These are phyloP conservation scores for Peronospora farinosa DNA, from an alignment of 352 stramenopile species.

Conservation along the genomic window DNA sequence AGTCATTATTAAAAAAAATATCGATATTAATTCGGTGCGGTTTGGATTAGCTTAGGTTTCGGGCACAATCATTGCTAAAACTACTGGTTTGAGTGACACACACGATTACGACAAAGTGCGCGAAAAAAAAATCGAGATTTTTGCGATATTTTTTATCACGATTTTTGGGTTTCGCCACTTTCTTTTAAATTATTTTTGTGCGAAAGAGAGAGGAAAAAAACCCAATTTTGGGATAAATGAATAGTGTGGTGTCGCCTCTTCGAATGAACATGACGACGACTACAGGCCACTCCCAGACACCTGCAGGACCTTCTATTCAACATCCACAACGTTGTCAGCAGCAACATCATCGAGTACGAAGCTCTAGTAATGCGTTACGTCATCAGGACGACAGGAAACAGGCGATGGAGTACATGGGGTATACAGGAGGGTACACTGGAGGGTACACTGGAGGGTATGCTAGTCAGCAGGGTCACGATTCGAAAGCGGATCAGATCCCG, in stretches of 20 bases:
- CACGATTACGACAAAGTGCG: neutral
- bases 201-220: neutral
- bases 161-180: neutral
- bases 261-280: conserved; percentile 35
- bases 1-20: too few species aligned
- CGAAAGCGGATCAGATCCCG: neutral
- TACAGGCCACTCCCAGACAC: conserved; percentile 11
- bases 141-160: neutral
- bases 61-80: conserved; percentile 18
- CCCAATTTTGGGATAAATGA: conserved; percentile 11
- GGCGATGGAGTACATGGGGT: conserved; percentile 20
- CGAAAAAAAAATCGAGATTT: neutral
- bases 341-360: conserved; percentile 6
- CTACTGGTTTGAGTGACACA: conserved; percentile 1
- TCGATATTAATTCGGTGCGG: conserved; percentile 22
- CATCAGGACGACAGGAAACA: neutral
- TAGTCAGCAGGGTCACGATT: neutral
- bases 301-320: neutral
- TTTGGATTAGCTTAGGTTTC: conserved; percentile 16
- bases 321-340: conserved; percentile 17
- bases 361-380: conserved; percentile 19
- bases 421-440: too few species aligned
- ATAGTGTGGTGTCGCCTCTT: conserved; percentile 33
- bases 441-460: neutral
- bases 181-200: neutral